Conservation (phyloP, 805 yeast genomes). For the Ogataea angusta region DNA sequence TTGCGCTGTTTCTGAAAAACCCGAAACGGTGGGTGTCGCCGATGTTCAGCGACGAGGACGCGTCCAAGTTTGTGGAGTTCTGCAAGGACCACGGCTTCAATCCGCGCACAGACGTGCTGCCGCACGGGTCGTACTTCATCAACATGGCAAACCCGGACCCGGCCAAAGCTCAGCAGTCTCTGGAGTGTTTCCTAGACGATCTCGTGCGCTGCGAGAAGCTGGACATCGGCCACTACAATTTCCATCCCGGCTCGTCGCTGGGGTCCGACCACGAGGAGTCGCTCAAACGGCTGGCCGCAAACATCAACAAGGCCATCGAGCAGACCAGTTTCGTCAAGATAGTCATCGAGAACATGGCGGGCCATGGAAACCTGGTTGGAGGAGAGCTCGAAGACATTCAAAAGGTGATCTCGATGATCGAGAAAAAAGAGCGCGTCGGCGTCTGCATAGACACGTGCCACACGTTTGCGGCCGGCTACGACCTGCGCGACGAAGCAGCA, state of each 20-base stretch:
- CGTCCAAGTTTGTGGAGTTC: conserved; percentile 55
- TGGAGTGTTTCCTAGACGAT: conserved; percentile 79
- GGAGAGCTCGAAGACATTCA: conserved; percentile 71
- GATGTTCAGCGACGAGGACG: conserved; percentile 63
- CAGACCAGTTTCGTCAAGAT: conserved; percentile 79
- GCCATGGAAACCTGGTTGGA: conserved; percentile 90
- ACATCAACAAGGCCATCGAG: conserved; percentile 72
- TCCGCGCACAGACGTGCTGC: conserved; percentile 75
- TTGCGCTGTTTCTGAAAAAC: conserved; percentile 86
- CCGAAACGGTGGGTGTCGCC: conserved; percentile 93
- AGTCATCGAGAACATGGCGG: conserved; percentile 97
- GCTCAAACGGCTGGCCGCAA: conserved; percentile 64
- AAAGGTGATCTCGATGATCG: conserved; percentile 72
- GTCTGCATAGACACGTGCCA: conserved; percentile 97
- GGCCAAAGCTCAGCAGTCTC: conserved; percentile 74
- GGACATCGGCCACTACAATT: conserved; percentile 81
- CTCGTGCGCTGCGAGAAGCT: conserved; percentile 80
- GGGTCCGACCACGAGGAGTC: conserved; percentile 65
- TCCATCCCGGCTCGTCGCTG: conserved; percentile 90
- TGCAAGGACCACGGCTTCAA: conserved; percentile 66
- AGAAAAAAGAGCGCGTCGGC: conserved; percentile 82
- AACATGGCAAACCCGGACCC: conserved; percentile 88
- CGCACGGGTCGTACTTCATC: conserved; percentile 94
- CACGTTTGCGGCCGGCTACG: conserved; percentile 95
- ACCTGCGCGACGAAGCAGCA: conserved; percentile 56